Evolutionary conservation across 805 yeast species (phyloP), one percentile per base, ranked within the genome.

Genomic region (Candida pseudoglaebosa): DNA sequence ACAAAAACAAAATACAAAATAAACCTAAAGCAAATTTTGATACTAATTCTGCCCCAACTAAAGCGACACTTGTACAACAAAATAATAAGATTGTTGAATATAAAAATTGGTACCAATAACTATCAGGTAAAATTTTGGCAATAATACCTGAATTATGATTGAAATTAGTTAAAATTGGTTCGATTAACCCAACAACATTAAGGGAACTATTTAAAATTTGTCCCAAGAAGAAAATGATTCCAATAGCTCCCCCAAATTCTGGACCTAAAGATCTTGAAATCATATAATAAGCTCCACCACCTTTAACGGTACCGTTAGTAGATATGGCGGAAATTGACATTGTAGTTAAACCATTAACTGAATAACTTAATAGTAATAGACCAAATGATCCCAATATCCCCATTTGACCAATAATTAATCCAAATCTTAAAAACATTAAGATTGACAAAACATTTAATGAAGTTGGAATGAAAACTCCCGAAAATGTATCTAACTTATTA

Each of bases 281-380:
- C 97, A 93, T 93, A 53, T 89, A 93, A 57, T 93, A 93, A 0
- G 98, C 97, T 34, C 99, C 99, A 12, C 99, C 99, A 10, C 98
- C 98, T 49, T 89, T 77, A 2, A 93, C 98, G 0, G 95, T 88
- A 16, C 99, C 99, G 56, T 93, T 93, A 2, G 99, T 93, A 2
- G 97, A 88, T 44, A 93, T 93, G 1, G 99, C 99, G 39, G 95
- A 85, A 42, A 93, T 81, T 15, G 96, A 86, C 48, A 93, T 62
- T 0, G 95, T 87, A 0, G 99, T 93, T 40, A 93, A 67, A 4
- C 88, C 67, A 56, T 91, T 84, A 45, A 93, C 88, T 3, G 78
- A 55, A 57, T 90, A 93, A 34, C 95, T 84, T 57, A 88, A 57
- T 2, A 82, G 39, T 28, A 93, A 65, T 16, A 91, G 62, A 1